Percentiles rank a stretch among this genome's conserved stretches.
Evolutionary conservation across 2,329 filamentous ascomycete genomes (phyloP).

Genomic region (Ophiobolus disseminans): DNA sequence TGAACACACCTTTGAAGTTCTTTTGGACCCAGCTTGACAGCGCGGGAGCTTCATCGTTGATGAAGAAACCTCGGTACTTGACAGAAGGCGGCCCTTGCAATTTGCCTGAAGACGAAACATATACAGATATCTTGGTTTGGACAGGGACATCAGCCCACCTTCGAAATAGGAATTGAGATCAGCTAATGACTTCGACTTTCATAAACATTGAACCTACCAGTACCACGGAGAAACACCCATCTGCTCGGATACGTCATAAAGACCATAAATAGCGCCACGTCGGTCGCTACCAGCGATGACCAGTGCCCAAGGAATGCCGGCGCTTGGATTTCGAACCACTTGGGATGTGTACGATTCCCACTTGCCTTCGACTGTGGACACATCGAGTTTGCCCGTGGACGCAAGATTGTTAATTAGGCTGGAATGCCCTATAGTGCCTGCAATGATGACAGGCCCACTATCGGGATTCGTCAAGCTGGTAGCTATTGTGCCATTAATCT

Average conservation of each 20-base stretch:
- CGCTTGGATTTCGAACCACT: constrained; percentile 63
- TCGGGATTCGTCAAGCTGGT: not conserved
- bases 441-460: constrained; percentile 62
- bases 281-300: constrained; percentile 71
- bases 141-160: constrained; percentile 1
- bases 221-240: constrained; percentile 64
- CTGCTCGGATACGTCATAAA: constrained; percentile 73
- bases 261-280: constrained; percentile 69
- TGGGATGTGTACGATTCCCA: constrained; percentile 72
- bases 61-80: constrained; percentile 69
- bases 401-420: constrained; percentile 65
- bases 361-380: constrained; percentile 61
- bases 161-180: not conserved
- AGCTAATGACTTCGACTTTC: not conserved
- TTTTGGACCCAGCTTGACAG: constrained; percentile 67
- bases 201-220: not conserved
- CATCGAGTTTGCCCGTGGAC: constrained; percentile 62
- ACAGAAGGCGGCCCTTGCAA: constrained; percentile 64
- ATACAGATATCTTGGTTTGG: not conserved
- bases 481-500: constrained; percentile 1
- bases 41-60: constrained; percentile 70
- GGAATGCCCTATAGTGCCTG: constrained; percentile 70
- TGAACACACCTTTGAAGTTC: constrained; percentile 50
- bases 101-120: constrained; percentile 40
- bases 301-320: constrained; percentile 63